Base-by-base conservation (phyloP, 805 yeast species). In the Barnettozyma pratensis region DNA sequence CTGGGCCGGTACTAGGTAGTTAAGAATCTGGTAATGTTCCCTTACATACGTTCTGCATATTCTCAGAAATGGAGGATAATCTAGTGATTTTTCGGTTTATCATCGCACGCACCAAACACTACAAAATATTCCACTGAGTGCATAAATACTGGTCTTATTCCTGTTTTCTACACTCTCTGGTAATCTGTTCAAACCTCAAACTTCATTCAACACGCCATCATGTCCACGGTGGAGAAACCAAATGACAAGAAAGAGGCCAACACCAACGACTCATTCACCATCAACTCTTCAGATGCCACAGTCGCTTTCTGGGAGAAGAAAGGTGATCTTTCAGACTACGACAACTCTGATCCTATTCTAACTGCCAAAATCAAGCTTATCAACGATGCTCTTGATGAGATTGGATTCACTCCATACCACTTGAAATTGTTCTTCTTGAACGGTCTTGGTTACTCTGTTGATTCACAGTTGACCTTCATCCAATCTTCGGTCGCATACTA, bases 361-460 rank as follows among this genome's bases (percentile, higher is more conserved):
- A 38, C 47, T 36, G 42, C 46, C 7, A 77, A 76, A 46, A 73
- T 76, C 55, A 61, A 59, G 35, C 59, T 78, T 7, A 61, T 79
- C 39, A 77, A 79, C 58, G 65, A 75, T 48, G 80, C 84, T 6
- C 62, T 80, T 40, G 82, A 80, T 58, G 81, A 80, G 53, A 76
- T 80, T 52, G 85, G 85, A 0, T 78, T 80, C 62, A 79, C 85
- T 1, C 71, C 75, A 70, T 74, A 70, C 50, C 80, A 76, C 49
- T 63, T 67, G 36, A 68, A 73, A 53, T 55, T 73, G 8, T 76
- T 76, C 55, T 63, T 67, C 47, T 55, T 76, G 25, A 77, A 78
- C 26, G 81, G 81, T 8, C 68, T 71, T 58, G 81, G 81, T 30
- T 76, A 75, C 49, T 67, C 74, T 4, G 77, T 71, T 10, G 79